Conservation (phyloP, 2,329 filamentous ascomycete genomes). For the Westerdykella ornata region DNA sequence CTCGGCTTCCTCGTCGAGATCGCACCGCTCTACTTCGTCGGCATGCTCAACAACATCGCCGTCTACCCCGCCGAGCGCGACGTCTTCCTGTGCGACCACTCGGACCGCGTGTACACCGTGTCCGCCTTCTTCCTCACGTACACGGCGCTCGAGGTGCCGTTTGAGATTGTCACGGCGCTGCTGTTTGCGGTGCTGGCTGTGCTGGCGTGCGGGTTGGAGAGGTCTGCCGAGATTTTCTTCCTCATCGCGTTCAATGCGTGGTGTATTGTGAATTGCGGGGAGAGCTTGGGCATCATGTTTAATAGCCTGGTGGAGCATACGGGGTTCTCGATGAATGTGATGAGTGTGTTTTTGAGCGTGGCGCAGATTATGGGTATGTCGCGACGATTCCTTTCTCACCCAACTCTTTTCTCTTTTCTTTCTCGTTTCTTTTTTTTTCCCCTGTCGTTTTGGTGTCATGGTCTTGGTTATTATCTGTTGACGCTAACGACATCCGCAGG, state of each 20-base stretch:
- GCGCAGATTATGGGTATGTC: conserved; percentile 57
- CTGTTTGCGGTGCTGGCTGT: conserved; percentile 59
- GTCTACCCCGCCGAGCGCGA: conserved; percentile 66
- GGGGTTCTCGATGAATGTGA: conserved; percentile 69
- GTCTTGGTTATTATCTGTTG: no score
- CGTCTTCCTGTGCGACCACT: conserved; percentile 70
- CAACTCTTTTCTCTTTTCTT: background rate
- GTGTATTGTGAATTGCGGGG: conserved; percentile 66
- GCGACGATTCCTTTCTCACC: no score
- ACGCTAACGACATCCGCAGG: conserved; percentile 21
- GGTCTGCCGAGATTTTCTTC: conserved; percentile 60
- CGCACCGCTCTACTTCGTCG: conserved; percentile 64
- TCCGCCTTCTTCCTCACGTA: conserved; percentile 67
- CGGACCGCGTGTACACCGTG: conserved; percentile 64
- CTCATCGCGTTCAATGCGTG: conserved; percentile 63
- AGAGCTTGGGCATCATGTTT: conserved; percentile 72
- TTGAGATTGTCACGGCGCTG: conserved; percentile 60
- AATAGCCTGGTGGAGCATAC: conserved; percentile 69
- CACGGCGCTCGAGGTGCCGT: conserved; percentile 62
- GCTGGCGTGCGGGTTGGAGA: conserved; percentile 59
- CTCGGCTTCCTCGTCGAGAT: conserved; percentile 69
- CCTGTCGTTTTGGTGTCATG: no score
- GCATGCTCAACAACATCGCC: conserved; percentile 73
- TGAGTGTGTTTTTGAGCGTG: conserved; percentile 61
- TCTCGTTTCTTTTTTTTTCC: background rate